A percentile compares a stretch with the other conserved stretches of the same genome.
Evolutionary conservation across 78 protist genomes (phyloP).

Genomic region (Polysphondylium violaceum): DNA sequence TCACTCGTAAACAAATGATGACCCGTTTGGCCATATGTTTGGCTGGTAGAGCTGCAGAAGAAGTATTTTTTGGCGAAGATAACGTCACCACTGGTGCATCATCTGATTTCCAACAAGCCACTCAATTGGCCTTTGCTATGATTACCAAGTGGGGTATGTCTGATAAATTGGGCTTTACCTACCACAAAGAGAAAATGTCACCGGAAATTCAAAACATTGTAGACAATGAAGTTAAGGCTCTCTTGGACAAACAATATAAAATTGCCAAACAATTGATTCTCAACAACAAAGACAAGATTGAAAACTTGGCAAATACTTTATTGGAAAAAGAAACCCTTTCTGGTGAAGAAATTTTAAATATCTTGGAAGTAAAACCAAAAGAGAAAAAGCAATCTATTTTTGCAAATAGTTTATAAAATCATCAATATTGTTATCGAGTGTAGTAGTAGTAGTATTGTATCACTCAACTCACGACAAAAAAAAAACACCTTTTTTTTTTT

Average conservation of each 20-base stretch:
- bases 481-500: too few species aligned
- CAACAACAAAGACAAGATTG: constrained; percentile 64
- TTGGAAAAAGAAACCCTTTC: constrained; percentile 89
- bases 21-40: constrained; percentile 87
- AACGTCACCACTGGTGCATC: constrained; percentile 88
- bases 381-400: too few species aligned
- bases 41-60: constrained; percentile 98
- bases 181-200: constrained; percentile 72
- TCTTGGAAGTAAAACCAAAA: constrained; percentile 33
- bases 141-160: constrained; percentile 90
- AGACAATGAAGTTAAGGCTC: constrained; percentile 76
- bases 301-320: constrained; percentile 80
- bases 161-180: constrained; percentile 74
- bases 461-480: too few species aligned
- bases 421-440: too few species aligned
- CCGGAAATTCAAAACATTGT: constrained; percentile 43
- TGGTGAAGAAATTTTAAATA: constrained; percentile 78
- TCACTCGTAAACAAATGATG: constrained; percentile 84
- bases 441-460: too few species aligned
- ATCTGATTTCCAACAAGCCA: constrained; percentile 69
- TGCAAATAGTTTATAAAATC: too few species aligned
- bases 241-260: constrained; percentile 82
- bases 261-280: constrained; percentile 68
- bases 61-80: constrained; percentile 89
- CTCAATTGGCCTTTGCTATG: constrained; percentile 82